phyloP scores from a whole-genome alignment of 768 basidiomycete species.

The Tulasnella sp. region DNA sequence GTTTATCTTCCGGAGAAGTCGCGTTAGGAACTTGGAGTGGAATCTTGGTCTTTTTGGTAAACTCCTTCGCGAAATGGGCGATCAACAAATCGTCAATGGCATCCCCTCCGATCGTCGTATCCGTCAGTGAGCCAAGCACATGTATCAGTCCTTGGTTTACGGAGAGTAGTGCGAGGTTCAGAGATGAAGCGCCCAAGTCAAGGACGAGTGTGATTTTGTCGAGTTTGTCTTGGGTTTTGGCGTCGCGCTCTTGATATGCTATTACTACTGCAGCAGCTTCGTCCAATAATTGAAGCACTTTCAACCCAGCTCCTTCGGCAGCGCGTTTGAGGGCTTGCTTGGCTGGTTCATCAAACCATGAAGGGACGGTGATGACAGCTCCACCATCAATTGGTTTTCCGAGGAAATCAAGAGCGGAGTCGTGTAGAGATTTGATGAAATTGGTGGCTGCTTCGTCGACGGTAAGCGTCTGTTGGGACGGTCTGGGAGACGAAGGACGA shows the following conservation, averaged over 20 bases:
- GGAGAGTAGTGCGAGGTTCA: conserved; percentile 55
- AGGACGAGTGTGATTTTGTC: conserved; percentile 74
- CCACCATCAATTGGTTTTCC: conserved; percentile 63
- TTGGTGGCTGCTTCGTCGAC: conserved; percentile 72
- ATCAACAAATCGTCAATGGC: conserved; percentile 71
- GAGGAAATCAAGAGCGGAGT: conserved; percentile 84
- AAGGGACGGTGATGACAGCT: conserved; percentile 73
- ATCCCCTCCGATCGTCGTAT: conserved; percentile 44
- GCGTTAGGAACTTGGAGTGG: conserved; percentile 52
- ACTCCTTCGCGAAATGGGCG: conserved; percentile 88
- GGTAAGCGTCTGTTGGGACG: conserved; percentile 66
- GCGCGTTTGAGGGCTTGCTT: conserved; percentile 57
- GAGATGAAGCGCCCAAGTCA: conserved; percentile 66
- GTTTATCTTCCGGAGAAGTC: conserved; percentile 46
- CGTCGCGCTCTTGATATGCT: conserved; percentile 26
- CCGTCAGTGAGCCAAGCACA: conserved; percentile 34
- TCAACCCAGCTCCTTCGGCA: conserved; percentile 66
- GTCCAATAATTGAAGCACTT: conserved; percentile 75
- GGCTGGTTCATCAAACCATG: conserved; percentile 58
- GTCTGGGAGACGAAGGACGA: conserved; percentile 58
- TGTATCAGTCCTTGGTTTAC: conserved; percentile 59
- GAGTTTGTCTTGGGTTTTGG: too few species aligned
- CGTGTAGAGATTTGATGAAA: conserved; percentile 71
- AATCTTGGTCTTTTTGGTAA: conserved; percentile 88
- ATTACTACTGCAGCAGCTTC: conserved; percentile 65